Conservation (phyloP, 441 rosid species). For the Heliophila coronopifolia region DNA sequence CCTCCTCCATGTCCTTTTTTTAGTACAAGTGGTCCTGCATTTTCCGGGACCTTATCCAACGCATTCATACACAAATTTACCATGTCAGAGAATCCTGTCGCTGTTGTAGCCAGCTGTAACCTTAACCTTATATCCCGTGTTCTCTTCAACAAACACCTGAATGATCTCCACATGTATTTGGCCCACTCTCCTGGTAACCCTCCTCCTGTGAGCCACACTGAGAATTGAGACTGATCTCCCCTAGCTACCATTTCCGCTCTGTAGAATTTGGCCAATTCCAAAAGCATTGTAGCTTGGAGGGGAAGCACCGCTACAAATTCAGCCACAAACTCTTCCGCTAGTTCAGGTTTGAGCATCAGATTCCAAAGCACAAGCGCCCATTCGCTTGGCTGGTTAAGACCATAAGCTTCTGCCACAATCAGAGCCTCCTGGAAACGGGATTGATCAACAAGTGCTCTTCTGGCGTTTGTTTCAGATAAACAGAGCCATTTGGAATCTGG, state of each 20-base stretch:
- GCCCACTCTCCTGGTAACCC: slow-evolving; percentile 98
- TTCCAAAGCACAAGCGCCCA: slow-evolving; percentile 97
- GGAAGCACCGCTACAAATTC: slow-evolving; percentile 95
- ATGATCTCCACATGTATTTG: slow-evolving; percentile 78
- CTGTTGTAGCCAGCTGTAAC: slow-evolving; percentile 66
- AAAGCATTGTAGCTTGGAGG: slow-evolving; percentile 82
- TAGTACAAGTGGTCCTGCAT: slow-evolving; percentile 66
- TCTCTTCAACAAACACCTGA: slow-evolving; percentile 81
- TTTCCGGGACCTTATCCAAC: slow-evolving; percentile 77
- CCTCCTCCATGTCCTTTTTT: slow-evolving; percentile 96
- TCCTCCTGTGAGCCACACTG: slow-evolving; percentile 93
- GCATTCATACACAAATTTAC: slow-evolving; percentile 51
- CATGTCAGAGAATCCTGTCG: slow-evolving; percentile 79
- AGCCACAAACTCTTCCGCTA: slow-evolving; percentile 82
- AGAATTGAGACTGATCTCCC: slow-evolving; percentile 91
- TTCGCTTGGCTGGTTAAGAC: slow-evolving; percentile 90
- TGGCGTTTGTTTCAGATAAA: slow-evolving; percentile 82
- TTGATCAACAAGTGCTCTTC: slow-evolving; percentile 83
- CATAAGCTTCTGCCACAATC: slow-evolving; percentile 94
- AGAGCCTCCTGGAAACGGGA: slow-evolving; percentile 90
- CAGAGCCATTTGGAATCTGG: slow-evolving; percentile 90
- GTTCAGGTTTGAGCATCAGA: slow-evolving; percentile 89
- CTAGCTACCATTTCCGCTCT: slow-evolving; percentile 87
- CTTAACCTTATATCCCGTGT: slow-evolving; percentile 75
- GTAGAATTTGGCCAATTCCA: slow-evolving; percentile 78